phyloP scores from a whole-genome alignment of 306 rosid species.

The Trichosanthes cucumerina region DNA sequence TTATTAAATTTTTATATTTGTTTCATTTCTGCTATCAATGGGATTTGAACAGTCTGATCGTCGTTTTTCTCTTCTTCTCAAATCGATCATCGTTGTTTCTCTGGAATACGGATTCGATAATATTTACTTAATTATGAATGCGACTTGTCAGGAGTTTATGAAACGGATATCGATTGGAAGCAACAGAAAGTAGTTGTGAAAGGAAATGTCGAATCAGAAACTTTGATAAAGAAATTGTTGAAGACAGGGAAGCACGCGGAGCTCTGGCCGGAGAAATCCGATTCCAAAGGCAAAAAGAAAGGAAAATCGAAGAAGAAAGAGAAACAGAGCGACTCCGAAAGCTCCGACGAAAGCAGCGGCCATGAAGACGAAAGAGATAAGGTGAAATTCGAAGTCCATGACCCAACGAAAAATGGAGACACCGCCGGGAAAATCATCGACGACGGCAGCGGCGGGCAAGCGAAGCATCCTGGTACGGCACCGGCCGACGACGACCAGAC shows the following conservation, averaged over 20 bases:
- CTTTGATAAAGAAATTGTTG: conserved; percentile 60
- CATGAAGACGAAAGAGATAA: neutral
- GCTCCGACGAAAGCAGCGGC: conserved; percentile 13
- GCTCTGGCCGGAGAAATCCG: conserved; percentile 49
- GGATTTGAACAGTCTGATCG: neutral
- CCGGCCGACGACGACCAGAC: neutral
- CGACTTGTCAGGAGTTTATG: conserved; percentile 56
- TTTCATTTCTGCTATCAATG: neutral
- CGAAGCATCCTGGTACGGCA: neutral
- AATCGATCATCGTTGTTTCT: neutral
- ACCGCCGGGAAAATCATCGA: conserved; percentile 13
- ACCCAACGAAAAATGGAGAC: conserved; percentile 9
- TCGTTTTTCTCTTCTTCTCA: neutral
- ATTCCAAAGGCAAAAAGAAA: conserved; percentile 40
- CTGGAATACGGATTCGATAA: neutral
- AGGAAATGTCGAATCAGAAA: conserved; percentile 68
- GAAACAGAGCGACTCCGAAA: conserved; percentile 14
- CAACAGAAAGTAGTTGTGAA: conserved; percentile 81
- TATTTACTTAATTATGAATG: neutral
- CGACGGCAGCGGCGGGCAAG: neutral
- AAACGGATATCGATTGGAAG: conserved; percentile 47
- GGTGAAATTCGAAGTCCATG: conserved; percentile 1
- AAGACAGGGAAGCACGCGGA: conserved; percentile 70
- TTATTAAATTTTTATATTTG: too few relatives aligned
- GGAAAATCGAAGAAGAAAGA: conserved; percentile 33